phyloP scores from a whole-genome alignment of 2,329 filamentous ascomycete genomes.

The Cyclaneusma minus region DNA sequence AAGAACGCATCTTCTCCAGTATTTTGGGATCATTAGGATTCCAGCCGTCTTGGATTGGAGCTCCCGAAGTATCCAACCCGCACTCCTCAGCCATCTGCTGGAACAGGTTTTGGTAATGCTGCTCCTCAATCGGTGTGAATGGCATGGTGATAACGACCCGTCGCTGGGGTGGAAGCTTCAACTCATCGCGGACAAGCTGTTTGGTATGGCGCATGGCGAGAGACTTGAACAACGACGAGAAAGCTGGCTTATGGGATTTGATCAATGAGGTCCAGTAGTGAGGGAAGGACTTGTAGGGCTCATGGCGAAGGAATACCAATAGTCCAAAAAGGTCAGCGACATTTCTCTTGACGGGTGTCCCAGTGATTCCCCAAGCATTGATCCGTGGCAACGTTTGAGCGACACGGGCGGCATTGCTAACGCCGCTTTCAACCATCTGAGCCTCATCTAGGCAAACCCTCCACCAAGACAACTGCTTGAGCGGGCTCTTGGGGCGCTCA shows the following conservation, averaged over 20 bases:
- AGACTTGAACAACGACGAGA: slow-evolving; percentile 51
- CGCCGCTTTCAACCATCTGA: slow-evolving; percentile 86
- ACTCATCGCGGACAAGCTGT: slow-evolving; percentile 59
- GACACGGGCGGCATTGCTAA: slow-evolving; percentile 68
- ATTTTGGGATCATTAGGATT: slow-evolving; percentile 38
- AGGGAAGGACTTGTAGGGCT: slow-evolving; percentile 54
- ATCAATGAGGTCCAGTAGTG: slow-evolving; percentile 55
- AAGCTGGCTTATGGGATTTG: slow-evolving; percentile 41
- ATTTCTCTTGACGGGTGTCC: slow-evolving; percentile 73
- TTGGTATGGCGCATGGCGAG: slow-evolving; percentile 82
- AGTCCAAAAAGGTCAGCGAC: slow-evolving; percentile 66
- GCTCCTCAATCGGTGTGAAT: slow-evolving; percentile 80
- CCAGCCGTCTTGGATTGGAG: slow-evolving; percentile 46
- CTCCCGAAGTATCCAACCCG: slow-evolving; percentile 47
- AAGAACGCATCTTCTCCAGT: slow-evolving; percentile 61
- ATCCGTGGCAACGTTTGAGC: slow-evolving; percentile 66
- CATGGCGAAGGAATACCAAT: slow-evolving; percentile 63
- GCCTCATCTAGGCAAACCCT: slow-evolving; percentile 64
- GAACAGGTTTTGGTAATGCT: slow-evolving; percentile 69
- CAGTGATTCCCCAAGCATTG: slow-evolving; percentile 86
- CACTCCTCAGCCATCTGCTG: slow-evolving; percentile 58
- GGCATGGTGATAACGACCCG: slow-evolving; percentile 79
- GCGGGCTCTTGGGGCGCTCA: slow-evolving; percentile 52
- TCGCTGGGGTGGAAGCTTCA: slow-evolving; percentile 67
- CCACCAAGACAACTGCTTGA: slow-evolving; percentile 80